Conservation (phyloP, 2,329 filamentous ascomycete genomes). For the Penicillium sp. region DNA sequence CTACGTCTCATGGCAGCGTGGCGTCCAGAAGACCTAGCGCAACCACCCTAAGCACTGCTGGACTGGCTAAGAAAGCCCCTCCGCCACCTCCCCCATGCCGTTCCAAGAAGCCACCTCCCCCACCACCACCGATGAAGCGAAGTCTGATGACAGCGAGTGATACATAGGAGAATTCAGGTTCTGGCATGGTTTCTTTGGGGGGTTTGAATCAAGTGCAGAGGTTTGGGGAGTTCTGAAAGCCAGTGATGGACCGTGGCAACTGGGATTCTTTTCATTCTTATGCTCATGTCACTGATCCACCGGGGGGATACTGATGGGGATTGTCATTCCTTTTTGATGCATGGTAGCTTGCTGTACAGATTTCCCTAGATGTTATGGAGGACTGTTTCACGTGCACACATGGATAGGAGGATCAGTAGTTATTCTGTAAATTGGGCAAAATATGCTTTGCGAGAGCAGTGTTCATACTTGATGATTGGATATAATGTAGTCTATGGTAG, state of each 20-base stretch:
- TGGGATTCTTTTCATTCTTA: slow-evolving; percentile 4
- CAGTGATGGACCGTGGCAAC: background rate
- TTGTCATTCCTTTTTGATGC: slow-evolving; percentile 1
- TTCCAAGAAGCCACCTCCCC: slow-evolving; percentile 61
- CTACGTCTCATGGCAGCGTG: slow-evolving; percentile 49
- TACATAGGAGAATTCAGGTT: slow-evolving; percentile 6
- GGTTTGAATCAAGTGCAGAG: slow-evolving; percentile 15
- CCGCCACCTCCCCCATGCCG: slow-evolving; percentile 59
- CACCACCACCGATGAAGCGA: slow-evolving; percentile 60
- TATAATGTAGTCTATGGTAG: background rate
- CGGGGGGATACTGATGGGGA: background rate
- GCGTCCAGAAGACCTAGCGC: slow-evolving; percentile 51
- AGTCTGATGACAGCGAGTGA: slow-evolving; percentile 31
- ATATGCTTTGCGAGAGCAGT: background rate
- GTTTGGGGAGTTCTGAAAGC: slow-evolving; percentile 9
- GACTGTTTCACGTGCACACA: background rate
- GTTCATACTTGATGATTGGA: background rate
- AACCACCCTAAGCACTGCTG: slow-evolving; percentile 34
- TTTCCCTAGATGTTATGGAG: background rate
- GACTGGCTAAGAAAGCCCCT: slow-evolving; percentile 49
- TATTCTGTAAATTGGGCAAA: background rate
- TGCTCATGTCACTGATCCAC: background rate
- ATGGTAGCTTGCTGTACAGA: background rate
- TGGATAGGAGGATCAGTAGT: background rate
- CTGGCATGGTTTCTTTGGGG: background rate